Base-by-base conservation (phyloP, 129 eudicot species). In the Apium graveolens region DNA sequence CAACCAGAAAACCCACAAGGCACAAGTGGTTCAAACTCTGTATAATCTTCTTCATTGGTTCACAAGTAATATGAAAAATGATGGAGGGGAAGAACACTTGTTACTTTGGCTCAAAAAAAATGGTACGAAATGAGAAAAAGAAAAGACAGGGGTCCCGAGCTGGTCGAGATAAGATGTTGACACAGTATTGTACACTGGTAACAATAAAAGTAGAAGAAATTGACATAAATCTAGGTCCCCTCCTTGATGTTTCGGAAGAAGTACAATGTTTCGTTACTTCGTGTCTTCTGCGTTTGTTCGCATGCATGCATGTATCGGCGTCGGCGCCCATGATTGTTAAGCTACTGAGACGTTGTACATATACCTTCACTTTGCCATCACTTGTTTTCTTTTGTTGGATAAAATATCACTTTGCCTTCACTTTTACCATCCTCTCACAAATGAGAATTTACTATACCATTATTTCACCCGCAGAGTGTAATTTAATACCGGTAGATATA, bases 131-230 rank as follows among this genome's bases (percentile, higher is more conserved):
- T 68, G 81, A 34, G 44, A 46, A 48, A 63, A 79, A 70, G 69
- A 20, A 70, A 46, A 79, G 81, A 79, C 81, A 46, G 81, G 66
- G 81, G 81, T 79, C 81, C 81, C 81, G 21, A 37, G 76, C 76
- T 70, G 76, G 68, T 70, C 76, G 68, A 60, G 68, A 60, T 57
- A 57, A 32, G 39, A 44, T 1, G 8, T 42, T 3, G 72, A 42
- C 68, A 55, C 34, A 65, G 46, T 10, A 60, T 2, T 60, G 68
- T 60, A 60, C 68, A n/a, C 10, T 60, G 32, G 16, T 60, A 60
- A 26, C 32, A 26, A 26, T 2, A 60, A 60, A 34, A 51, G 39
- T 4, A 35, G 27, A 32, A 70, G 70, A 71, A 79, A n/a, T 60
- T 12, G 70, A 70, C 77, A 79, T 79, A 16, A 37, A 24, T 49